phyloP scores from a whole-genome alignment of 495 filamentous ascomycete genomes.

The Penicillium coprophilum region DNA sequence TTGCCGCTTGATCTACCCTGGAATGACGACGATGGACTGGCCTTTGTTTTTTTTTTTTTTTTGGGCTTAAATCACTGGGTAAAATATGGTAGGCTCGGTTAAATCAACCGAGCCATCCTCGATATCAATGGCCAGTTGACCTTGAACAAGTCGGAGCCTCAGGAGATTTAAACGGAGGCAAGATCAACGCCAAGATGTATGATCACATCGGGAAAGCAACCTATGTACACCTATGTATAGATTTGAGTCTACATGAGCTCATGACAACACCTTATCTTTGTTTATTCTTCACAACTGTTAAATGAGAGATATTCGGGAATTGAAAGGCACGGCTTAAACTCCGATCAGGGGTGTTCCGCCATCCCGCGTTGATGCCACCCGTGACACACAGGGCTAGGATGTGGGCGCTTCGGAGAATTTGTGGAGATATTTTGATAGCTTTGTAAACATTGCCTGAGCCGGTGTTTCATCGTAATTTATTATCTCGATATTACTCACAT shows the following conservation, averaged over 20 bases:
- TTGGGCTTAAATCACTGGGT: not conserved
- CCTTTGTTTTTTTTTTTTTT: not conserved
- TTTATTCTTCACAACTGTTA: slow-evolving; percentile 3
- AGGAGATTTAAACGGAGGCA: not conserved
- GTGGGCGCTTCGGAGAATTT: slow-evolving; percentile 26
- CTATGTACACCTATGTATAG: not conserved
- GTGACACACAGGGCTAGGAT: slow-evolving; percentile 13
- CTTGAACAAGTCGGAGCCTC: slow-evolving; percentile 1
- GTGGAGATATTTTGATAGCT: not conserved
- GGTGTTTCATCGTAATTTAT: slow-evolving; percentile 13
- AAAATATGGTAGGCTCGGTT: not conserved
- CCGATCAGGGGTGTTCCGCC: slow-evolving; percentile 19
- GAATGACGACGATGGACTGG: not conserved
- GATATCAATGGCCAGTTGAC: not conserved
- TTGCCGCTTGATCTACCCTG: not conserved
- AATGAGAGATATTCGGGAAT: not conserved
- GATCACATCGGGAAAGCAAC: not conserved
- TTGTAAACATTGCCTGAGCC: slow-evolving; percentile 2
- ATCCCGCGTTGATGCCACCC: slow-evolving; percentile 23
- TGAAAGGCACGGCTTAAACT: slow-evolving; percentile 17
- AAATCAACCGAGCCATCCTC: not conserved
- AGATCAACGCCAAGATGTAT: not conserved
- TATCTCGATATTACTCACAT: not conserved
- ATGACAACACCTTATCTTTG: not conserved
- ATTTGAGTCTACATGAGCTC: not conserved